These are phyloP conservation scores for Colletotrichum lentis DNA, from an alignment of 2,329 filamentous ascomycete genomes.

Conservation along the genomic window DNA sequence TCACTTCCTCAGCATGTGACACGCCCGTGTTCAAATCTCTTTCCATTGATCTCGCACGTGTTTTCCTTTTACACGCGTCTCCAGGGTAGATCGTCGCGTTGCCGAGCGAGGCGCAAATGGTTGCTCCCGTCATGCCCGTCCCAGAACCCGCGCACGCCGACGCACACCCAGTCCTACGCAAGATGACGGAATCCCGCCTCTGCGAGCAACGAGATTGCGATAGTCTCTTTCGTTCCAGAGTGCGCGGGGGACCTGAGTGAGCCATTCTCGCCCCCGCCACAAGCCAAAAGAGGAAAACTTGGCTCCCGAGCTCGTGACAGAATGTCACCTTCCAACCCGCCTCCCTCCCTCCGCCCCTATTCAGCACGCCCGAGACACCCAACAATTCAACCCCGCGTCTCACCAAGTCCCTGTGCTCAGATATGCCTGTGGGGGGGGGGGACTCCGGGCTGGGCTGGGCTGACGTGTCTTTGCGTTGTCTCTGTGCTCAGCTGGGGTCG, in stretches of 20 bases:
- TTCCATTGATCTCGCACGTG: background rate
- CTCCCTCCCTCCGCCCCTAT: background rate
- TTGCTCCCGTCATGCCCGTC: background rate
- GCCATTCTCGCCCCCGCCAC: background rate
- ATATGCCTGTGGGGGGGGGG: background rate
- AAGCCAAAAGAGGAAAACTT: background rate
- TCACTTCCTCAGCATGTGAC: background rate
- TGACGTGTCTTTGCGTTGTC: background rate
- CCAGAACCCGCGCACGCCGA: background rate
- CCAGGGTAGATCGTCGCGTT: background rate
- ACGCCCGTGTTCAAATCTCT: background rate
- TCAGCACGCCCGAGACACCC: slow-evolving; percentile 13
- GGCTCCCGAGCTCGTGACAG: background rate
- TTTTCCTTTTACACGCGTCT: background rate
- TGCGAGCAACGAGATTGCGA: background rate
- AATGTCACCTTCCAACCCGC: background rate
- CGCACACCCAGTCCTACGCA: background rate
- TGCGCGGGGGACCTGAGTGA: background rate
- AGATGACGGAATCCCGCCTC: background rate
- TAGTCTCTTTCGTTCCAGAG: background rate
- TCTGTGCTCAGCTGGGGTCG: background rate
- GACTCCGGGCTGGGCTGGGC: background rate
- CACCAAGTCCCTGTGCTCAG: background rate
- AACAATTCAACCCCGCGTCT: slow-evolving; percentile 16
- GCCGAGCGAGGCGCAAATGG: background rate